Percentiles rank a stretch among this genome's conserved stretches.
Conservation (phyloP, 805 yeast species). For the Kregervanrija fluxuum region DNA sequence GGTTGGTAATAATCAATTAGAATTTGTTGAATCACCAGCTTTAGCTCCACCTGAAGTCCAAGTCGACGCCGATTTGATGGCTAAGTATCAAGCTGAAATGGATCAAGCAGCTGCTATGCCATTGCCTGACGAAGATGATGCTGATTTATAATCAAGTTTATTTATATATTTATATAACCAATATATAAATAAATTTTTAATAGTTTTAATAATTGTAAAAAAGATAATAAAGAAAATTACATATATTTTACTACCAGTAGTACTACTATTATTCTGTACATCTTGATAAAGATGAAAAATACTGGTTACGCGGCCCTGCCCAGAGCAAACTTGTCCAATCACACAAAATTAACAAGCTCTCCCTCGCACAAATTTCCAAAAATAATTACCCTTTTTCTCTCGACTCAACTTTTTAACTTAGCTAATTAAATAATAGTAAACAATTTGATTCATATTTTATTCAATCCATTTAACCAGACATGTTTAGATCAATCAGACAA, state of each 20-base stretch:
- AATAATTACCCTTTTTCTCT: background rate
- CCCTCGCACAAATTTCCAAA: too few relatives aligned
- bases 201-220: background rate
- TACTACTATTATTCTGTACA: background rate
- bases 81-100: slow-evolving; percentile 98
- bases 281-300: background rate
- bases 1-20: slow-evolving; percentile 96
- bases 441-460: background rate
- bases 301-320: slow-evolving; percentile 7
- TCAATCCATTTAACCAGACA: background rate
- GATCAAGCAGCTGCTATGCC: slow-evolving; percentile 99
- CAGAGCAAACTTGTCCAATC: slow-evolving; percentile 5
- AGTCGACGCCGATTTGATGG: slow-evolving; percentile 94
- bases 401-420: background rate
- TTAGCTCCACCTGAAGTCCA: slow-evolving; percentile 99
- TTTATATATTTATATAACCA: background rate
- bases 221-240: background rate
- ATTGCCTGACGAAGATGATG: slow-evolving; percentile 99
- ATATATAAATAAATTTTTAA: background rate
- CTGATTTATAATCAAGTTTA: slow-evolving; percentile 67
- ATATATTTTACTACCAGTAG: background rate
- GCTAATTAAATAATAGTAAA: too few relatives aligned
- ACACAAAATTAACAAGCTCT: too few relatives aligned
- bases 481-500: slow-evolving; percentile 23
- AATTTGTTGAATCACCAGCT: slow-evolving; percentile 98